phyloP scores from a whole-genome alignment of 2,329 filamentous ascomycete genomes.

The Talaromyces albobiverticillius region DNA sequence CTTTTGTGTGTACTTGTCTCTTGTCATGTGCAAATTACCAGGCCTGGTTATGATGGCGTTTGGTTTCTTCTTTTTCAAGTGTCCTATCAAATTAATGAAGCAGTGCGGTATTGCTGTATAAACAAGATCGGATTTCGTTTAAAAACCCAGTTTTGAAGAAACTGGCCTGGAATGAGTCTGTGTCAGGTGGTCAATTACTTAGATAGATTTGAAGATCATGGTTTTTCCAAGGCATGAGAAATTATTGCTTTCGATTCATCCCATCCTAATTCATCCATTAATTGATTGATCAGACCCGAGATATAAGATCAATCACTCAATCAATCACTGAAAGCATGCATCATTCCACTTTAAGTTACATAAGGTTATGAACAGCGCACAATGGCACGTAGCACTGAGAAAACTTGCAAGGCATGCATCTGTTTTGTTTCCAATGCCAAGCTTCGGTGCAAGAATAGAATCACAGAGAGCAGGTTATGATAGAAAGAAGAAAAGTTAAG shows the following conservation, averaged over 20 bases:
- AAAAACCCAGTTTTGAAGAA: too few relatives aligned
- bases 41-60: neutral
- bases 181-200: too few relatives aligned
- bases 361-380: slow-evolving; percentile 12
- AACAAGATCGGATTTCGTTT: too few relatives aligned
- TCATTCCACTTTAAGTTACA: slow-evolving; percentile 16
- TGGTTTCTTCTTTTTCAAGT: neutral
- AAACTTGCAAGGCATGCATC: slow-evolving; percentile 5
- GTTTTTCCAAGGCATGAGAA: neutral
- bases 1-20: too few relatives aligned
- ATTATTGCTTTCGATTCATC: neutral
- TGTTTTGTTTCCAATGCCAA: slow-evolving; percentile 12
- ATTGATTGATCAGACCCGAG: neutral
- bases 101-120: too few relatives aligned
- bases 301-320: slow-evolving; percentile 2
- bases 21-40: too few relatives aligned
- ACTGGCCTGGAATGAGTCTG: too few relatives aligned
- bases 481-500: slow-evolving; percentile 12
- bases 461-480: slow-evolving; percentile 12
- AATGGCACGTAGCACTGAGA: slow-evolving; percentile 14
- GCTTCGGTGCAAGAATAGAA: slow-evolving; percentile 6
- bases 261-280: neutral
- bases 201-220: neutral
- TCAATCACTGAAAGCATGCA: slow-evolving; percentile 7
- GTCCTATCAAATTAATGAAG: neutral